Conservation (phyloP, 2,329 filamentous ascomycete species). For the Trichoderma lentiforme region DNA sequence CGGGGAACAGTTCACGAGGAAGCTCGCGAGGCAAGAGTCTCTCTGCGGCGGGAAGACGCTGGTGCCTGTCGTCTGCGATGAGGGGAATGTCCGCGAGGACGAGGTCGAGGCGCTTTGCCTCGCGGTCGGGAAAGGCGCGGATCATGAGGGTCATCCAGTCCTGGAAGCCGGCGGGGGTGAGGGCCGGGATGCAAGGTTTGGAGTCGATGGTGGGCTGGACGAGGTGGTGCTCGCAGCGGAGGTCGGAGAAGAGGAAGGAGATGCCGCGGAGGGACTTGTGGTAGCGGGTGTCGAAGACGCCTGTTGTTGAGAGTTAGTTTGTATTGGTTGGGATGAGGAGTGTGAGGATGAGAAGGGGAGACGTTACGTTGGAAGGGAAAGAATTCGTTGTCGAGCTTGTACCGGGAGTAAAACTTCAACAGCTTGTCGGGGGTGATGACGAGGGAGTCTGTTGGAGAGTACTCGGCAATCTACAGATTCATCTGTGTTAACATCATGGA, state of each 20-base stretch:
- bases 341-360: not conserved
- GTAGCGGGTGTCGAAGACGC: conserved; percentile 48
- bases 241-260: conserved; percentile 51
- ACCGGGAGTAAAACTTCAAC: conserved; percentile 67
- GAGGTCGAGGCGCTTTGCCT: conserved; percentile 66
- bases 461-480: conserved; percentile 31
- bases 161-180: conserved; percentile 66
- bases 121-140: conserved; percentile 70
- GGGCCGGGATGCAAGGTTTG: conserved; percentile 57
- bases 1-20: conserved; percentile 70
- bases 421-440: conserved; percentile 76
- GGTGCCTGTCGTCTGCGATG: conserved; percentile 33
- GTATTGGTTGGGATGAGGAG: not conserved
- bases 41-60: not conserved
- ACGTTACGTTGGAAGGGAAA: conserved; percentile 65
- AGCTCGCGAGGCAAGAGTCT: conserved; percentile 55
- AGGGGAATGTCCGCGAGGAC: conserved; percentile 71
- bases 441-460: conserved; percentile 38
- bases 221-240: conserved; percentile 62
- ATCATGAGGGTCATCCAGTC: conserved; percentile 72
- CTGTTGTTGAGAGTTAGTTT: conserved; percentile 29
- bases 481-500: not conserved
- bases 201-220: conserved; percentile 52
- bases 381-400: conserved; percentile 60
- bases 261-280: conserved; percentile 27